Evolutionary conservation across 495 filamentous ascomycete species (phyloP).

Genomic region (Xylaria bambusicola): DNA sequence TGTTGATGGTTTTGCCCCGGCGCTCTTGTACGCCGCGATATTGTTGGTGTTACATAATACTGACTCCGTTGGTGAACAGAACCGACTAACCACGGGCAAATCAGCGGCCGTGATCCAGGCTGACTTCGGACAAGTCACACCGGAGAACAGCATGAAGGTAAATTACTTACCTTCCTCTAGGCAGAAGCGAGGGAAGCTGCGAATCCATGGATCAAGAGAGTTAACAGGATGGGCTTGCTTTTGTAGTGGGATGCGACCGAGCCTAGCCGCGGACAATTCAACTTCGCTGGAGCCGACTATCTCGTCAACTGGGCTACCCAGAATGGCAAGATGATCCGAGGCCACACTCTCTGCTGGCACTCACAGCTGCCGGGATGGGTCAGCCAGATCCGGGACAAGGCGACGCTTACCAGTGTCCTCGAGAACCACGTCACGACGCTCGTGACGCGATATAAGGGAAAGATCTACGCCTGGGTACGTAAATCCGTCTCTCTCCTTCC

Average conservation of each 20-base stretch:
- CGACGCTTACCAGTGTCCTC: conserved; percentile 54
- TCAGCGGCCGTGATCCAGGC: conserved; percentile 58
- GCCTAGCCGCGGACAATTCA: conserved; percentile 50
- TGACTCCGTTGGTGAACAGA: conserved; percentile 8
- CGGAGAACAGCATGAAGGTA: conserved; percentile 65
- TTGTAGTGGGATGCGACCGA: conserved; percentile 56
- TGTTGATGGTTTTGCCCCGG: too few relatives aligned
- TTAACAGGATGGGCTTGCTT: background rate
- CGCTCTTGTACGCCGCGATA: too few relatives aligned
- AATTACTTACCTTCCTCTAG: background rate
- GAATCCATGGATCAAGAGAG: background rate
- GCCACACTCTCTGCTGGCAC: conserved; percentile 66
- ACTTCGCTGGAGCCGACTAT: conserved; percentile 53
- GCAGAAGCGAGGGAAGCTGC: too few relatives aligned
- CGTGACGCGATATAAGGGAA: conserved; percentile 61
- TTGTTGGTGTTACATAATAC: too few relatives aligned
- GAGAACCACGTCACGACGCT: conserved; percentile 61
- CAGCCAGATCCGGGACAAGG: conserved; percentile 50
- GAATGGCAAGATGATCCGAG: conserved; percentile 61
- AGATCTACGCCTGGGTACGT: conserved; percentile 60
- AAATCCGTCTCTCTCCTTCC: too few relatives aligned
- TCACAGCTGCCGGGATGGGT: conserved; percentile 67
- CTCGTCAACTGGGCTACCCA: conserved; percentile 61
- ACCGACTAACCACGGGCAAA: conserved; percentile 50
- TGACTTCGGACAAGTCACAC: conserved; percentile 65